Evolutionary conservation across 352 stramenopile species (phyloP).

Genomic region (Chrysophaeum taylorii): DNA sequence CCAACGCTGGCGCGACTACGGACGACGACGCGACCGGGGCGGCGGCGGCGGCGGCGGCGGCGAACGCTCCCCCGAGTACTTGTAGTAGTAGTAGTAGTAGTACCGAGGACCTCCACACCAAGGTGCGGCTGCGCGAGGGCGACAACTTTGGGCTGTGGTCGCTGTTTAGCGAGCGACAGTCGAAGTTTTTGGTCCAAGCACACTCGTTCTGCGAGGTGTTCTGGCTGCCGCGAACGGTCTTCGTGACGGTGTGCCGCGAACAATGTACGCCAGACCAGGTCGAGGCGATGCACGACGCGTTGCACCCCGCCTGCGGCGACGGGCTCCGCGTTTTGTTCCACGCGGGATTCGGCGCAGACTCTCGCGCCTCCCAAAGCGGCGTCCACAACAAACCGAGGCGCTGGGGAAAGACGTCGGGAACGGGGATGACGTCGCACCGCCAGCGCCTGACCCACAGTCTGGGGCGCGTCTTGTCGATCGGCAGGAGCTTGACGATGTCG

Average conservation of each 20-base stretch:
- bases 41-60: no score
- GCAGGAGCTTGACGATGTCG: constrained; percentile 36
- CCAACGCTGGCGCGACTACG: no score
- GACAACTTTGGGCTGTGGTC: background rate
- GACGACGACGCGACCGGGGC: no score
- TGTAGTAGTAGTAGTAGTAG: background rate
- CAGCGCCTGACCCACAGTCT: no score
- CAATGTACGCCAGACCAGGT: background rate
- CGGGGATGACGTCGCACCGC: no score
- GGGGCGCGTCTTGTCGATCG: no score
- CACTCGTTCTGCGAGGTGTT: constrained; percentile 6
- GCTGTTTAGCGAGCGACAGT: background rate
- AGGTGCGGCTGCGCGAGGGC: background rate
- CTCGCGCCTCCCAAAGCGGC: no score
- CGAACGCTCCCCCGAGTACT: background rate
- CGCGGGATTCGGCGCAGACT: no score
- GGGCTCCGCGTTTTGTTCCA: background rate
- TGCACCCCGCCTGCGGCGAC: background rate
- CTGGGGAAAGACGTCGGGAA: no score
- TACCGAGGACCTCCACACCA: background rate
- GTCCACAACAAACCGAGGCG: no score
- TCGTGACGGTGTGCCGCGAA: background rate
- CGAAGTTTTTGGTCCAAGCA: background rate
- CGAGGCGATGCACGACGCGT: background rate
- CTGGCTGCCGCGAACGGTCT: background rate